Conservation (phyloP, 371 early-diverging fungal species). For the Circinella minor region DNA sequence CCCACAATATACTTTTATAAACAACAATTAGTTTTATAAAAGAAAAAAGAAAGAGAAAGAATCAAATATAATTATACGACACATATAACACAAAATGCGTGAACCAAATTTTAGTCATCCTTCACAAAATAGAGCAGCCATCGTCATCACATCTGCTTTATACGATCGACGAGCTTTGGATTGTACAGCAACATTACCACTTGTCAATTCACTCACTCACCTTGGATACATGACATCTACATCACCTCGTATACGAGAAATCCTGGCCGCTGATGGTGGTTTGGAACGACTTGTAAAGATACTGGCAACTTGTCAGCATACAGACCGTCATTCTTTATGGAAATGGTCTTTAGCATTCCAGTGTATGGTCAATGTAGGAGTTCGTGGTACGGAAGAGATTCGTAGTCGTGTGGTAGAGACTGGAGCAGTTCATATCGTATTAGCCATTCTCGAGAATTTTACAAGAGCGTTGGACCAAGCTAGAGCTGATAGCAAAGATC, state of each 20-base stretch:
- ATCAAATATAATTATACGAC: not conserved
- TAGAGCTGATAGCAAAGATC: constrained; percentile 59
- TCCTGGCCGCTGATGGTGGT: constrained; percentile 86
- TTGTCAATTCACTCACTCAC: constrained; percentile 84
- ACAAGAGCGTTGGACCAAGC: constrained; percentile 60
- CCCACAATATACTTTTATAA: no score
- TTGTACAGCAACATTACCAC: constrained; percentile 82
- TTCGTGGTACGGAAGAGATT: constrained; percentile 79
- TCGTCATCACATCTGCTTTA: constrained; percentile 74
- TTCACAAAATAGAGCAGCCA: constrained; percentile 70
- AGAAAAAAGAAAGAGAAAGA: not conserved
- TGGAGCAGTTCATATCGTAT: constrained; percentile 77
- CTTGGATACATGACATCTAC: constrained; percentile 82
- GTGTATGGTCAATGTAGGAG: constrained; percentile 83
- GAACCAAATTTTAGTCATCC: constrained; percentile 80
- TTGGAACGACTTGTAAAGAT: constrained; percentile 83
- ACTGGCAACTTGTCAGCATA: constrained; percentile 57
- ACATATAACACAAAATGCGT: constrained; percentile 55
- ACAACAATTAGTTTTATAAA: not conserved
- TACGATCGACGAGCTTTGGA: constrained; percentile 90
- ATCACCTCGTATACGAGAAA: constrained; percentile 77
- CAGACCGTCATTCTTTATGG: constrained; percentile 72
- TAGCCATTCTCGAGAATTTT: constrained; percentile 76
- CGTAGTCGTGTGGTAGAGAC: constrained; percentile 83
- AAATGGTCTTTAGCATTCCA: constrained; percentile 84